These are phyloP conservation scores for Hysterium pulicare DNA, from an alignment of 2,329 filamentous ascomycete species.

Conservation along the genomic window DNA sequence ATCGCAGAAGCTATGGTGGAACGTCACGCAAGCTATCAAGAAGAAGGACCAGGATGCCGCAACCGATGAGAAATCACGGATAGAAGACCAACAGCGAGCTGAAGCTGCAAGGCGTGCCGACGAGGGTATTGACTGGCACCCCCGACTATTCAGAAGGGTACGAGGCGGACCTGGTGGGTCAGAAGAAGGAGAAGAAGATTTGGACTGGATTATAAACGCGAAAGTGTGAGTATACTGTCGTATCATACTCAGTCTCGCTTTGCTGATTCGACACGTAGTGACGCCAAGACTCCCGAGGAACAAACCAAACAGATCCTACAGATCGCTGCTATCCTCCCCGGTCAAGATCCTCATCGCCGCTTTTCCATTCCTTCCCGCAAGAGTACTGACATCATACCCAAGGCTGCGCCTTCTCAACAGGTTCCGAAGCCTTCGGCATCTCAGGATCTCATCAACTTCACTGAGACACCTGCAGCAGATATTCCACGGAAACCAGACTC, in stretches of 20 bases:
- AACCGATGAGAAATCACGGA: conserved; percentile 92
- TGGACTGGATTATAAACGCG: conserved; percentile 94
- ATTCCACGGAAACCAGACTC: conserved; percentile 7
- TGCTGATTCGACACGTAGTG: conserved; percentile 49
- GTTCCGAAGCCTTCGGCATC: neutral
- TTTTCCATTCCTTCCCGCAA: conserved; percentile 56
- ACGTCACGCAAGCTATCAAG: conserved; percentile 76
- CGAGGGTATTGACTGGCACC: conserved; percentile 81
- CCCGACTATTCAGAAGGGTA: conserved; percentile 77
- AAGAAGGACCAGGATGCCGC: conserved; percentile 82
- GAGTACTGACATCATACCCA: conserved; percentile 17
- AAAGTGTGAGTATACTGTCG: conserved; percentile 60
- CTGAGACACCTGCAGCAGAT: conserved; percentile 28
- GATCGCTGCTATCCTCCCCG: conserved; percentile 79
- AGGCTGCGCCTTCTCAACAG: neutral
- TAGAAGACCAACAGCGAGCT: conserved; percentile 87
- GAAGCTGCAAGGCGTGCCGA: conserved; percentile 78
- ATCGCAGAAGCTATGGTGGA: conserved; percentile 82
- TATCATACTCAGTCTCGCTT: neutral
- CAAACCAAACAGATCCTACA: conserved; percentile 79
- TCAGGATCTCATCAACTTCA: conserved; percentile 58
- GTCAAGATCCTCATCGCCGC: conserved; percentile 59
- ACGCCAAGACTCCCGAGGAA: conserved; percentile 63
- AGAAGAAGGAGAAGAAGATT: conserved; percentile 79
- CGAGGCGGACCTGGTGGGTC: conserved; percentile 65